Evolutionary conservation across 1,284 basidiomycete genomes (phyloP).

Genomic region (Vanrija humicola): DNA sequence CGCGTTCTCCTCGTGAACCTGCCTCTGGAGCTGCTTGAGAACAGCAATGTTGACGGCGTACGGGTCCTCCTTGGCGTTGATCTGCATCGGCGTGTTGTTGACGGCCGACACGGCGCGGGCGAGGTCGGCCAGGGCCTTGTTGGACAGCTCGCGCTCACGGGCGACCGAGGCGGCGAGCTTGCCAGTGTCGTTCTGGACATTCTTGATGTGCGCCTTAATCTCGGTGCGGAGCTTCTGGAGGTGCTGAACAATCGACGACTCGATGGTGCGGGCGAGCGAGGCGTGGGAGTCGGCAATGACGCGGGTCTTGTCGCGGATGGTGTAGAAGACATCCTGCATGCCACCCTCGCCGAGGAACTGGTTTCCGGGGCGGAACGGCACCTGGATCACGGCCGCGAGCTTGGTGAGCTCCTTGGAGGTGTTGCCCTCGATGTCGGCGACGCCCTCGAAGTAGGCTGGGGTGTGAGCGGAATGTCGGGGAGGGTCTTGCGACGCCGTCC

Average conservation of each 20-base stretch:
- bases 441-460: conserved; percentile 61
- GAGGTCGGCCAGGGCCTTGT: conserved; percentile 82
- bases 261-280: conserved; percentile 91
- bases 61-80: conserved; percentile 81
- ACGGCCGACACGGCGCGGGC: conserved; percentile 80
- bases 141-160: conserved; percentile 86
- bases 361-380: conserved; percentile 91
- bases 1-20: conserved; percentile 95
- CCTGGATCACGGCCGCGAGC: conserved; percentile 95
- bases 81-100: conserved; percentile 91
- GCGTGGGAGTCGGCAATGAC: conserved; percentile 94
- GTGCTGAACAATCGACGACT: conserved; percentile 96
- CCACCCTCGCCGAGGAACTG: conserved; percentile 93
- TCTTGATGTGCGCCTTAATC: conserved; percentile 97
- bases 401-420: conserved; percentile 91
- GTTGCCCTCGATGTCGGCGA: conserved; percentile 93
- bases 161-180: conserved; percentile 92
- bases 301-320: conserved; percentile 89
- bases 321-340: conserved; percentile 89
- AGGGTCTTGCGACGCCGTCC: neutral
- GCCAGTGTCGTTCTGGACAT: conserved; percentile 96
- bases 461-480: neutral
- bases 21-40: conserved; percentile 80
- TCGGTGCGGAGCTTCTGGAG: conserved; percentile 88
- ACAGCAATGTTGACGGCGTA: conserved; percentile 76